Evolutionary conservation across 2,329 filamentous ascomycete species (phyloP).

Genomic region (Botrytis tulipae): DNA sequence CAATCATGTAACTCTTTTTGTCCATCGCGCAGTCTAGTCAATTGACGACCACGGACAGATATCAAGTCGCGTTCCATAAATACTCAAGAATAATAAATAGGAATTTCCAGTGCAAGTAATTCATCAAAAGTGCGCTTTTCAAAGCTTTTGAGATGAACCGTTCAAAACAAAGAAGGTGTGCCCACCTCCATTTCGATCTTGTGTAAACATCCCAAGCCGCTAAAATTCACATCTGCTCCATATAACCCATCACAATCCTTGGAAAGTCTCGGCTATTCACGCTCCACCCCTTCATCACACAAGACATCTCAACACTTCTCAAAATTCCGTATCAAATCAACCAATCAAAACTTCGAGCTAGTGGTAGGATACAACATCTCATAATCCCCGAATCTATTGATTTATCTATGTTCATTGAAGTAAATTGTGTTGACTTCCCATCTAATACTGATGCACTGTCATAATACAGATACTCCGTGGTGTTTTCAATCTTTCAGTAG

Average conservation of each 20-base stretch:
- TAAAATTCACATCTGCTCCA: background rate
- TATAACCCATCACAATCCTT: slow-evolving; percentile 4
- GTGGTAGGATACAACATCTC: background rate
- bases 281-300: slow-evolving; percentile 12
- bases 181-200: background rate
- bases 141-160: background rate
- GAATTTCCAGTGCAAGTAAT: background rate
- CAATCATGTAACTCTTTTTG: background rate
- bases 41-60: background rate
- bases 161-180: background rate
- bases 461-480: background rate
- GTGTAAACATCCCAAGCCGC: slow-evolving; percentile 6
- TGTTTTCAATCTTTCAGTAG: background rate
- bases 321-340: background rate
- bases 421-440: background rate
- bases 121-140: background rate
- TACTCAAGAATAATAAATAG: background rate
- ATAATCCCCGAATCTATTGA: background rate
- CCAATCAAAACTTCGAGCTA: background rate
- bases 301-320: background rate
- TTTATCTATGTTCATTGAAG: background rate
- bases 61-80: background rate
- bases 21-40: background rate
- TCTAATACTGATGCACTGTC: background rate
- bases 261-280: slow-evolving; percentile 1